Evolutionary conservation across 225 moss, liverwort and hornwort species (phyloP).

Genomic region (Thuidium tamariscinum): DNA sequence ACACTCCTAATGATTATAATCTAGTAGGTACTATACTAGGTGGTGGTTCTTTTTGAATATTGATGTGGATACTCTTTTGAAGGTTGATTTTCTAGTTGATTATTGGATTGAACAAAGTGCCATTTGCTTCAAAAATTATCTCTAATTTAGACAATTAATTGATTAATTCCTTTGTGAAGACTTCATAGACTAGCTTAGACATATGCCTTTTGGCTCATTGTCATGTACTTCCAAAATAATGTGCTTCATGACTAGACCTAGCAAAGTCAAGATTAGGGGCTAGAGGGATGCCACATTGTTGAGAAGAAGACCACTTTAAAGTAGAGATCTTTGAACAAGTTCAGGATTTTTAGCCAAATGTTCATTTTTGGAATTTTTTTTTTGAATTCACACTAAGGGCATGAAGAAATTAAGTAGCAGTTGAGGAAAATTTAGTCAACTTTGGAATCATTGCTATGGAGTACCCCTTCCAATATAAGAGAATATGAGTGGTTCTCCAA

Average conservation of each 20-base stretch:
- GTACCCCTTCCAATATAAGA: not conserved
- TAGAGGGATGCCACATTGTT: rapidly evolving
- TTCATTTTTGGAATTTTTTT: too few relatives aligned
- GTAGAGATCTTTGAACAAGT: too few relatives aligned
- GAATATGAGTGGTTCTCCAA: not conserved
- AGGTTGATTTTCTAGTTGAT: not conserved
- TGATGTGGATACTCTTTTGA: rapidly evolving
- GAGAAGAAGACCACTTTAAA: too few relatives aligned
- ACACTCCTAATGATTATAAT: rapidly evolving
- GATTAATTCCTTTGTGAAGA: not conserved
- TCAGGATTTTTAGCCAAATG: too few relatives aligned
- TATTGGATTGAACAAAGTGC: not conserved
- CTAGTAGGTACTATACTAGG: too few relatives aligned
- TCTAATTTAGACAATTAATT: not conserved
- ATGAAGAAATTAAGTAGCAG: too few relatives aligned
- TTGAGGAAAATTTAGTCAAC: too few relatives aligned
- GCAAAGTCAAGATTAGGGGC: rapidly evolving
- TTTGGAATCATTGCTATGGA: rapidly evolving
- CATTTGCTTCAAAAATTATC: not conserved
- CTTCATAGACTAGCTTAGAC: not conserved
- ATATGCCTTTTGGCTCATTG: not conserved
- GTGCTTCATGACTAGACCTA: rapidly evolving
- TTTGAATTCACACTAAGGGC: too few relatives aligned
- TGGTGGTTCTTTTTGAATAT: rapidly evolving
- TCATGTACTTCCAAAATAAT: rapidly evolving